Percentiles rank a stretch among this genome's conserved stretches.
Conservation (phyloP, 2,329 filamentous ascomycete genomes). For the Colletotrichum liaoningense region DNA sequence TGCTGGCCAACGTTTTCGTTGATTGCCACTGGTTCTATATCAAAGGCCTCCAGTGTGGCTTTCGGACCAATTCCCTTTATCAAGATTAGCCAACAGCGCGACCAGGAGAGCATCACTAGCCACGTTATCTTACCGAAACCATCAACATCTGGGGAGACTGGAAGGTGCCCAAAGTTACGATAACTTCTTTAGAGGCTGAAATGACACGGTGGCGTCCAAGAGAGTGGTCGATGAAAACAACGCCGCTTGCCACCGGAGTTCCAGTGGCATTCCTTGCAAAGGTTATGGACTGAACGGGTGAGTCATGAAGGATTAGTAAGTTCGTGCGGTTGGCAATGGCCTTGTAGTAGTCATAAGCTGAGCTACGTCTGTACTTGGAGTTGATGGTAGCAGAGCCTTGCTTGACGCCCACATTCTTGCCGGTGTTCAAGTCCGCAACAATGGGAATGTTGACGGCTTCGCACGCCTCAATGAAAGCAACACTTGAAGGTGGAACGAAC, state of each 20-base stretch:
- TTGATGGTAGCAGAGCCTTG: conserved; percentile 42
- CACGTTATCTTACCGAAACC: conserved; percentile 30
- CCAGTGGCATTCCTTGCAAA: conserved; percentile 20
- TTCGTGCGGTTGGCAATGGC: conserved; percentile 37
- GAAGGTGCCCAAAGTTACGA: conserved; percentile 33
- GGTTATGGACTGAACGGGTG: conserved; percentile 38
- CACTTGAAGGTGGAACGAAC: conserved; percentile 43
- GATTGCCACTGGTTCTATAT: conserved; percentile 38
- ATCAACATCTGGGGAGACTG: conserved; percentile 37
- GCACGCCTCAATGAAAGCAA: conserved; percentile 41
- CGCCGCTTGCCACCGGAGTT: conserved; percentile 38
- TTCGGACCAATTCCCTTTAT: conserved; percentile 38
- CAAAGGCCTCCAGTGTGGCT: conserved; percentile 36
- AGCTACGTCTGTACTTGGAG: conserved; percentile 39
- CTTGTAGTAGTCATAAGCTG: conserved; percentile 41
- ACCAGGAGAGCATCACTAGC: neutral
- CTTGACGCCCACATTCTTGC: conserved; percentile 43
- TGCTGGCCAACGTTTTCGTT: conserved; percentile 41
- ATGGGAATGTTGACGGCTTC: conserved; percentile 39
- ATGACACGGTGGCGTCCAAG: conserved; percentile 35
- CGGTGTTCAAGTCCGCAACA: conserved; percentile 41
- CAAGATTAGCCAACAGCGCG: neutral
- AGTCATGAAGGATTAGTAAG: conserved; percentile 40
- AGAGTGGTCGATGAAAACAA: conserved; percentile 41
- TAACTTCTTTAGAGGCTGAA: conserved; percentile 32